Conservation (phyloP, 2,329 filamentous ascomycete species). For the Beauveria brongniartii region DNA sequence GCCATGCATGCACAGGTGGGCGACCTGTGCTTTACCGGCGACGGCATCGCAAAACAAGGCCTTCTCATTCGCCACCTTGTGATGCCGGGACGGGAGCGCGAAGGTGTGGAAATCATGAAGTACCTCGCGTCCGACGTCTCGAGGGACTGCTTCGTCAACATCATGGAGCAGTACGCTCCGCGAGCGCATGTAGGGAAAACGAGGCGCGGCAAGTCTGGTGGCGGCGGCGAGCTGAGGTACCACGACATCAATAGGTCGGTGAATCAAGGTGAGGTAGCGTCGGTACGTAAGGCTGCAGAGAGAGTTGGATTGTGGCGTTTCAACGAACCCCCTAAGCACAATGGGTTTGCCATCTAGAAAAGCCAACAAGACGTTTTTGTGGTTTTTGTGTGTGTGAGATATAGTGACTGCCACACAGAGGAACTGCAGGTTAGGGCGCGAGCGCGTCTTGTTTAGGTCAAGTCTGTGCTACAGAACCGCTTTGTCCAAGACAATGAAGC, state of each 20-base stretch:
- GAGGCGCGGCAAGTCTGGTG: conserved; percentile 25
- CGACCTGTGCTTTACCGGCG: conserved; percentile 71
- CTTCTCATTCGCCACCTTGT: conserved; percentile 72
- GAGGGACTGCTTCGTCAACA: conserved; percentile 68
- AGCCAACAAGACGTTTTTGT: background rate
- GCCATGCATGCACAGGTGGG: conserved; percentile 77
- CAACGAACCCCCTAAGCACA: conserved; percentile 52
- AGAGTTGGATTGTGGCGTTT: conserved; percentile 72
- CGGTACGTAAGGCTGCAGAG: conserved; percentile 59
- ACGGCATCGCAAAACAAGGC: conserved; percentile 73
- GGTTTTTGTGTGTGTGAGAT: no score
- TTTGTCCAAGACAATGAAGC: no score
- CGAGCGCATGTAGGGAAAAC: conserved; percentile 73
- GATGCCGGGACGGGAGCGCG: conserved; percentile 72
- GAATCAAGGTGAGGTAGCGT: conserved; percentile 54
- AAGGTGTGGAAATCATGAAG: conserved; percentile 64
- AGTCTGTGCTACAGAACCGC: no score
- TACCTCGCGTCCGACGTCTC: conserved; percentile 70
- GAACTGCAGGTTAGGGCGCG: background rate
- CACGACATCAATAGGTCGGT: conserved; percentile 71
- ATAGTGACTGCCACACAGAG: background rate
- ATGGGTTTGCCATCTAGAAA: conserved; percentile 39
- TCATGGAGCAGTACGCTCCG: conserved; percentile 85
- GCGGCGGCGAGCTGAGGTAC: conserved; percentile 48
- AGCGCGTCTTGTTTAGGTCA: no score